These are phyloP conservation scores for Penicillium salamii DNA, from an alignment of 495 filamentous ascomycete species.

Conservation along the genomic window DNA sequence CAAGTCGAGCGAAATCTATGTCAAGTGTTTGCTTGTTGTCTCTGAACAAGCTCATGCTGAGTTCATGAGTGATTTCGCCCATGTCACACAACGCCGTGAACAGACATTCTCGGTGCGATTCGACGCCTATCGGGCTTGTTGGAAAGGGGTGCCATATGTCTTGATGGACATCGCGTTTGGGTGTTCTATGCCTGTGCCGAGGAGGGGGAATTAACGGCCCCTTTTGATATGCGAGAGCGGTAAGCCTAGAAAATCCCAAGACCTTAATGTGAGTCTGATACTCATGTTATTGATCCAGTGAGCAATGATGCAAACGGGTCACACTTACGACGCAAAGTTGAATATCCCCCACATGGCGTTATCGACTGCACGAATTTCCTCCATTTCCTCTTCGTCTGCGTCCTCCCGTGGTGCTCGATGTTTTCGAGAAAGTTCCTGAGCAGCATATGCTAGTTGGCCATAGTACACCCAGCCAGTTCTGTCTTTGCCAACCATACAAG, in stretches of 20 bases:
- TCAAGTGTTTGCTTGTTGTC: conserved; percentile 14
- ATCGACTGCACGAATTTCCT: conserved; percentile 14
- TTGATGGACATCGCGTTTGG: conserved; percentile 15
- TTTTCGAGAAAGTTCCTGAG: conserved; percentile 18
- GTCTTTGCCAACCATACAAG: conserved; percentile 32
- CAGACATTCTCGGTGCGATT: conserved; percentile 26
- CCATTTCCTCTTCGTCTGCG: conserved; percentile 14
- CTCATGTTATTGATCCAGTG: neutral
- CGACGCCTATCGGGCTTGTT: conserved; percentile 10
- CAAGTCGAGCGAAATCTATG: conserved; percentile 12
- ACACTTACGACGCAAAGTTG: conserved; percentile 27
- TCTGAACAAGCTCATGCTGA: conserved; percentile 26
- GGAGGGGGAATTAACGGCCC: conserved; percentile 6
- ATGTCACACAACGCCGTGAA: conserved; percentile 28
- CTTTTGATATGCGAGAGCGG: conserved; percentile 27
- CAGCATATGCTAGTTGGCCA: conserved; percentile 23
- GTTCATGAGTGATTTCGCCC: conserved; percentile 20
- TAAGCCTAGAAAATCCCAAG: conserved; percentile 12
- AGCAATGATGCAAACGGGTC: neutral
- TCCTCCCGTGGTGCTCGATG: conserved; percentile 4
- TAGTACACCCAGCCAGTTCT: conserved; percentile 30
- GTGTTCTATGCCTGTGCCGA: conserved; percentile 11
- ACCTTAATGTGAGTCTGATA: neutral
- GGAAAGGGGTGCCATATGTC: conserved; percentile 36
- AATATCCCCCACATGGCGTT: conserved; percentile 33